phyloP scores from a whole-genome alignment of 2,329 filamentous ascomycete genomes.

The Sarocladiaceae sp. region DNA sequence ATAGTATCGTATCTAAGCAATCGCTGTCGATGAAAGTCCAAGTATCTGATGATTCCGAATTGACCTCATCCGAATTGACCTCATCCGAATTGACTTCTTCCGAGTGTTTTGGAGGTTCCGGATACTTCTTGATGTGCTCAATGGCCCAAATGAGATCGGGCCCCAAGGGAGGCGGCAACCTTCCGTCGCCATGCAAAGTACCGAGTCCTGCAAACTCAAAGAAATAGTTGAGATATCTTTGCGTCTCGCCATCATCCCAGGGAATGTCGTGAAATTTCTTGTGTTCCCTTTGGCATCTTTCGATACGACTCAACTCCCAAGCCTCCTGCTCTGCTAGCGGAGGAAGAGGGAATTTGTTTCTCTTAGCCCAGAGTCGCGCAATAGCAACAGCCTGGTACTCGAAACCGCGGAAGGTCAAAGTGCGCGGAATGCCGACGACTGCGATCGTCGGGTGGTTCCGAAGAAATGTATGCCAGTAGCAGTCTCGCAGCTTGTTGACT shows the following conservation, averaged over 20 bases:
- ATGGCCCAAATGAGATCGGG: slow-evolving; percentile 42
- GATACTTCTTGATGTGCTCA: slow-evolving; percentile 44
- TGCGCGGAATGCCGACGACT: slow-evolving; percentile 47
- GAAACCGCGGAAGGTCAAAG: slow-evolving; percentile 48
- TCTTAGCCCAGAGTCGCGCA: slow-evolving; percentile 41
- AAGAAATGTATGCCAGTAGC: slow-evolving; percentile 51
- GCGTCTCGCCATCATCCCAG: slow-evolving; percentile 48
- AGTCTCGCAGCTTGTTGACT: slow-evolving; percentile 35
- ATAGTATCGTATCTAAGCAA: no score
- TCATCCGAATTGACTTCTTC: no score
- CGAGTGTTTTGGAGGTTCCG: slow-evolving; percentile 30
- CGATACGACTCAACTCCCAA: slow-evolving; percentile 42
- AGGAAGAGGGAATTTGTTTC: slow-evolving; percentile 36
- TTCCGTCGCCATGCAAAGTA: slow-evolving; percentile 40
- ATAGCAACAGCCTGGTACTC: slow-evolving; percentile 53
- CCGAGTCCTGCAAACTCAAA: slow-evolving; percentile 46
- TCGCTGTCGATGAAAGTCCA: no score
- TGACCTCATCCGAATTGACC: no score
- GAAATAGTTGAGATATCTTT: slow-evolving; percentile 39
- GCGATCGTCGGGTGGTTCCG: slow-evolving; percentile 42
- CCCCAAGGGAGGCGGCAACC: slow-evolving; percentile 39
- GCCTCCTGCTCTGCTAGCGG: slow-evolving; percentile 29
- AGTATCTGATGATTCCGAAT: no score
- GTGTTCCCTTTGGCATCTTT: slow-evolving; percentile 22
- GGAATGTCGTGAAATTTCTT: slow-evolving; percentile 48